Evolutionary conservation across 805 yeast species (phyloP).

Genomic region (Blastobotrys attinorum): DNA sequence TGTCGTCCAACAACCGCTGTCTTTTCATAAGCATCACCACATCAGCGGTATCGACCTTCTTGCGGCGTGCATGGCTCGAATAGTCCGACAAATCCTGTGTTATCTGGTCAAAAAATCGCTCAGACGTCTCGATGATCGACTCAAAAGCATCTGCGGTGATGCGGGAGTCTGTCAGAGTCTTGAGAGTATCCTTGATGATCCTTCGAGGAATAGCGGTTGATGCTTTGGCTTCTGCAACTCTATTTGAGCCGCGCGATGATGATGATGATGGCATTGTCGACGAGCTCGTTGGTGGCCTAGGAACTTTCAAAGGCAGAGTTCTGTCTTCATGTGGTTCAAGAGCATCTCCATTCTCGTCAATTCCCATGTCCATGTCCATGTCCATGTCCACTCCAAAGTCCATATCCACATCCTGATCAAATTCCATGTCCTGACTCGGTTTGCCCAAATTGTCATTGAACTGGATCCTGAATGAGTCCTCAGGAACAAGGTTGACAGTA

Average conservation of each 20-base stretch:
- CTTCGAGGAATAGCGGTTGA: slow-evolving; percentile 11
- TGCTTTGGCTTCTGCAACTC: no score
- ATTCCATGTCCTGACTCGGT: background rate
- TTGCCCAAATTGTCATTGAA: background rate
- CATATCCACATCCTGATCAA: background rate
- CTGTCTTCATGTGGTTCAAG: background rate
- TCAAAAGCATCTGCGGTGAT: slow-evolving; percentile 19
- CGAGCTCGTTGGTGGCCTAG: background rate
- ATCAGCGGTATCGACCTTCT: slow-evolving; percentile 24
- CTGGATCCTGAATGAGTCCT: background rate
- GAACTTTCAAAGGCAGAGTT: slow-evolving; percentile 3
- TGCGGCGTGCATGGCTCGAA: slow-evolving; percentile 28
- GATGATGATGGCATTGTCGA: background rate
- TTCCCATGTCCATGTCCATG: slow-evolving; percentile 5
- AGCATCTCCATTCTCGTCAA: background rate
- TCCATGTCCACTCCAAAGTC: background rate
- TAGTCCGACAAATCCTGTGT: slow-evolving; percentile 27
- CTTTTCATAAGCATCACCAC: slow-evolving; percentile 26
- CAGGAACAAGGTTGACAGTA: background rate
- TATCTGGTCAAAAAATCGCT: slow-evolving; percentile 25
- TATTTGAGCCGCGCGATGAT: no score
- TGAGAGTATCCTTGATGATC: slow-evolving; percentile 12
- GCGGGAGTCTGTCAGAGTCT: slow-evolving; percentile 7
- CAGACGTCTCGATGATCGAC: slow-evolving; percentile 22
- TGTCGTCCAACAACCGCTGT: slow-evolving; percentile 22